Percentiles rank a stretch among this genome's conserved stretches.
Evolutionary conservation across 2,329 filamentous ascomycete genomes (phyloP).

Genomic region (Aspergillus novofumigatus): DNA sequence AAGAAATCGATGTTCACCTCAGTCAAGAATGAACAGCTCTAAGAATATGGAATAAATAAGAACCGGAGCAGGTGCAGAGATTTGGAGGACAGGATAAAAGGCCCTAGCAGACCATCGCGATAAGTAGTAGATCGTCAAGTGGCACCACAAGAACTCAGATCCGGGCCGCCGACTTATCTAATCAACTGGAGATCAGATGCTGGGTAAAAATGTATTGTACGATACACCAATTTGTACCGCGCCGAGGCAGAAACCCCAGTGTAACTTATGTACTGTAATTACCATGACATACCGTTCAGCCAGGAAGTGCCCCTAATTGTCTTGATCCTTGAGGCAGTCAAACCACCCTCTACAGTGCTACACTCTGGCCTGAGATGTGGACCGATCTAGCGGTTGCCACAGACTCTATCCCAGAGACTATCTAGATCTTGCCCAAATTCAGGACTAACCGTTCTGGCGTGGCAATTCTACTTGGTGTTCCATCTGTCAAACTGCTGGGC

Average conservation of each 20-base stretch:
- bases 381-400: not conserved
- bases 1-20: not conserved
- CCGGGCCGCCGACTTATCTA: not conserved
- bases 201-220: not conserved
- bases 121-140: not conserved
- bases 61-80: not conserved
- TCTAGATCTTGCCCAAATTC: not conserved
- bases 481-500: constrained; percentile 3
- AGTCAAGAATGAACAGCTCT: not conserved
- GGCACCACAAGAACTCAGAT: not conserved
- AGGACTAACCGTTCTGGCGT: not conserved
- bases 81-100: not conserved
- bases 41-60: not conserved
- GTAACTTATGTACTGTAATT: not conserved
- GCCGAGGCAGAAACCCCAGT: not conserved
- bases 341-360: not conserved
- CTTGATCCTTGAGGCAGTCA: not conserved
- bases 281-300: not conserved
- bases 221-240: not conserved
- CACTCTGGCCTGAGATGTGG: not conserved
- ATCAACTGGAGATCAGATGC: not conserved
- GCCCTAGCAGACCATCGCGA: not conserved
- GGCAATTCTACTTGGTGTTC: not conserved
- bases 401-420: not conserved
- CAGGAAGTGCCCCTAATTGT: not conserved